Percentiles rank a stretch among this genome's conserved stretches.
Evolutionary conservation across 2,329 filamentous ascomycete species (phyloP).

Genomic region (Orbilia oligospora): DNA sequence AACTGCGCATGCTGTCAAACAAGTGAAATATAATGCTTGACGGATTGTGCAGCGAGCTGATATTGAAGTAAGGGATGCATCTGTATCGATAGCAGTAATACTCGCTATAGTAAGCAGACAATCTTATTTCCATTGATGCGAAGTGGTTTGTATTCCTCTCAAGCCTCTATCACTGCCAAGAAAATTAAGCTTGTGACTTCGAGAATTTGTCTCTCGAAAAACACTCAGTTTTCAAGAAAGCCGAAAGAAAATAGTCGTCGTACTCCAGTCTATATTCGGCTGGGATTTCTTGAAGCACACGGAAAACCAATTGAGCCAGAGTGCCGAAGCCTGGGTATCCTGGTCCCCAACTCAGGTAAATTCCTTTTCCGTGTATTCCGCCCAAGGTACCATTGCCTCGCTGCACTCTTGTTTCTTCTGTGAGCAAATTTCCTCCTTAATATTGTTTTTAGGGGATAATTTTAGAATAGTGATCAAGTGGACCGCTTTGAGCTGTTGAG

Average conservation of each 20-base stretch:
- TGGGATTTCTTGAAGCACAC: constrained; percentile 5
- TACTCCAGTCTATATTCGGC: background rate
- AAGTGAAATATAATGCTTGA: constrained; percentile 1
- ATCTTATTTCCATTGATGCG: too few relatives aligned
- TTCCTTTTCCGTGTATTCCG: constrained; percentile 38
- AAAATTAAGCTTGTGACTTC: background rate
- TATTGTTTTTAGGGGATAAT: constrained; percentile 34
- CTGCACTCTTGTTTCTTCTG: constrained; percentile 18
- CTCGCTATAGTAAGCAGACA: background rate
- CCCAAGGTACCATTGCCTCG: constrained; percentile 20
- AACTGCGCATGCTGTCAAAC: background rate
- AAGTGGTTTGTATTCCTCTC: constrained; percentile 14
- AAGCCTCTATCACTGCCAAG: constrained; percentile 28
- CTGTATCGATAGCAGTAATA: constrained; percentile 6
- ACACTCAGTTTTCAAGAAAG: constrained; percentile 1
- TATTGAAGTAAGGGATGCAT: constrained; percentile 7
- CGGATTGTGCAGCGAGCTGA: background rate
- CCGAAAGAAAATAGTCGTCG: background rate
- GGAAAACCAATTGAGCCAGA: constrained; percentile 15
- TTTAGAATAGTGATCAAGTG: constrained; percentile 38
- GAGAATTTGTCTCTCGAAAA: constrained; percentile 2
- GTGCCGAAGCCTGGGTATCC: constrained; percentile 29
- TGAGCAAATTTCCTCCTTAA: constrained; percentile 58
- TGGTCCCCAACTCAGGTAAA: background rate
- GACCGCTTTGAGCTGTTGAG: constrained; percentile 10